Percentiles rank a stretch among this genome's conserved stretches.
Evolutionary conservation across 2,329 filamentous ascomycete genomes (phyloP).

Genomic region (Calonectria montana): DNA sequence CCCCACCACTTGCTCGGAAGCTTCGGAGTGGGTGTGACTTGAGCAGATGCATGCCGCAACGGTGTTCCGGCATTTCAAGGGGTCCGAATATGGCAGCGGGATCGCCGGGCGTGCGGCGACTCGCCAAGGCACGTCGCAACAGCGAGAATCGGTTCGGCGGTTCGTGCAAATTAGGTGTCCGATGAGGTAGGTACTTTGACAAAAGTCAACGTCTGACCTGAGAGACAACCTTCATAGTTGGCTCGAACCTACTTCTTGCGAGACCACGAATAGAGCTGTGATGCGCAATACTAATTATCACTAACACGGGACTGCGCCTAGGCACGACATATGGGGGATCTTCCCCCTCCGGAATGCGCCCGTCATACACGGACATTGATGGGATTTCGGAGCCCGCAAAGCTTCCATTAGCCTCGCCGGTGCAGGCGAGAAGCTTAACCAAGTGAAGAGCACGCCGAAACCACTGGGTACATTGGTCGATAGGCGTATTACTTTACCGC

Average conservation of each 20-base stretch:
- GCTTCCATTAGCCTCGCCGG: slow-evolving; percentile 7
- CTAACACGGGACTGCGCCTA: neutral
- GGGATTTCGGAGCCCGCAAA: neutral
- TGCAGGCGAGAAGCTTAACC: slow-evolving; percentile 2
- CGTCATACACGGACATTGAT: neutral
- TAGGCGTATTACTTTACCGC: neutral
- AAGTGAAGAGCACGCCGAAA: neutral
- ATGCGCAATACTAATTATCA: too few relatives aligned
- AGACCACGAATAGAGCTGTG: neutral
- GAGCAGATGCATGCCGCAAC: neutral
- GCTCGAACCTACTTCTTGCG: neutral
- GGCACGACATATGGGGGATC: neutral
- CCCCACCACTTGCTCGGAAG: slow-evolving; percentile 14
- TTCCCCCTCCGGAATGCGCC: neutral
- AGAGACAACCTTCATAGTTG: neutral
- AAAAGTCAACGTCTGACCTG: neutral
- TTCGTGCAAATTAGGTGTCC: neutral
- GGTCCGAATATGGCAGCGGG: neutral
- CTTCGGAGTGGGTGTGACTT: slow-evolving; percentile 12
- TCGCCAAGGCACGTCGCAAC: neutral
- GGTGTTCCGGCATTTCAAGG: slow-evolving; percentile 3
- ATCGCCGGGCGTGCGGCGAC: slow-evolving; percentile 5
- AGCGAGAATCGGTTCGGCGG: neutral
- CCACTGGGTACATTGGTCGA: neutral
- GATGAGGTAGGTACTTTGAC: neutral